phyloP scores from a whole-genome alignment of 495 filamentous ascomycete genomes.

The Podospora sp. region DNA sequence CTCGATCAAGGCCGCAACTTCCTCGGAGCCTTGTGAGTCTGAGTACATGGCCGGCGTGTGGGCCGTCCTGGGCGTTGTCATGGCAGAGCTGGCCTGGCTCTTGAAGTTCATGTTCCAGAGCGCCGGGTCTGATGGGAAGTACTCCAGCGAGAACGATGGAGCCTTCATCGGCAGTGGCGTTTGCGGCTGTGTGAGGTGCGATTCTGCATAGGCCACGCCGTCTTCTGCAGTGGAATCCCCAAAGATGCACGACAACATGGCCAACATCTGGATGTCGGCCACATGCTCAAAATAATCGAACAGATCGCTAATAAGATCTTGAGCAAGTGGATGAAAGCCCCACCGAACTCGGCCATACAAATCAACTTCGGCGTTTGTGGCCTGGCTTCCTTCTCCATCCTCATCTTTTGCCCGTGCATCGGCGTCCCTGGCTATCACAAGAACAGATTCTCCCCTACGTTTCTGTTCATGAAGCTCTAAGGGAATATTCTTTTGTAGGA shows the following conservation, averaged over 20 bases:
- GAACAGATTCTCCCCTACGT: conserved; percentile 54
- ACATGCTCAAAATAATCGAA: conserved; percentile 79
- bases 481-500: conserved; percentile 75
- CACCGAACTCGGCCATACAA: conserved; percentile 73
- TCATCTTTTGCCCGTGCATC: conserved; percentile 54
- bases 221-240: conserved; percentile 61
- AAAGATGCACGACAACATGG: conserved; percentile 90
- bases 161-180: conserved; percentile 65
- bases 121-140: conserved; percentile 65
- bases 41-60: conserved; percentile 59
- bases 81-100: conserved; percentile 51
- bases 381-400: conserved; percentile 22
- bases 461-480: conserved; percentile 58
- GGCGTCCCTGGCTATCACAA: conserved; percentile 63
- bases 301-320: conserved; percentile 67
- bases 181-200: conserved; percentile 50
- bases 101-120: conserved; percentile 55
- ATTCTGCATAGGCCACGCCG: conserved; percentile 50
- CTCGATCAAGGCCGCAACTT: conserved; percentile 52
- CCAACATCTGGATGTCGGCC: conserved; percentile 89
- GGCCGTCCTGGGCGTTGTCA: conserved; percentile 62
- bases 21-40: conserved; percentile 62
- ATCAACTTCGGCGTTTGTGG: conserved; percentile 24
- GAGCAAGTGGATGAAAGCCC: conserved; percentile 81
- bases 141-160: conserved; percentile 67